Percentiles rank a stretch among this genome's conserved stretches.
Conservation (phyloP, 2,329 filamentous ascomycete species). For the Pseudogymnoascus sp. region DNA sequence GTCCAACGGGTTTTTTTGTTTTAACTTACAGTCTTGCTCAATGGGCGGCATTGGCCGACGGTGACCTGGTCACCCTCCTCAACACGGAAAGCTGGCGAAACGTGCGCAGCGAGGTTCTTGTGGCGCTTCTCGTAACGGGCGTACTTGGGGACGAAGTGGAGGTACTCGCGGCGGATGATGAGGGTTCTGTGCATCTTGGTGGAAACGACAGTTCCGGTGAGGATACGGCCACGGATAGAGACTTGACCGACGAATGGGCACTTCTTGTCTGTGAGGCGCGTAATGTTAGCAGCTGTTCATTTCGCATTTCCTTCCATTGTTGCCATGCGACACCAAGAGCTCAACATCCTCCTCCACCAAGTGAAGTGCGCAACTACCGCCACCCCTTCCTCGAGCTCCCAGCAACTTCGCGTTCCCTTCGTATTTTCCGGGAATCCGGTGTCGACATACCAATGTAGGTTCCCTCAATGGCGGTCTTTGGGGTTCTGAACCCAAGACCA, state of each 20-base stretch:
- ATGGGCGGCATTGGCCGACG: slow-evolving; percentile 97
- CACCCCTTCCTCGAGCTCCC: background rate
- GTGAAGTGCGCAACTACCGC: background rate
- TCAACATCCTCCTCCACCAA: background rate
- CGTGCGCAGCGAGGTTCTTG: slow-evolving; percentile 99
- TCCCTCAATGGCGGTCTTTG: slow-evolving; percentile 97
- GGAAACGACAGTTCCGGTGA: slow-evolving; percentile 96
- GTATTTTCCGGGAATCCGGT: slow-evolving; percentile 1
- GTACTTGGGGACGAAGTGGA: slow-evolving; percentile 99
- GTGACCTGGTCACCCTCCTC: slow-evolving; percentile 99
- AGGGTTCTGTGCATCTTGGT: slow-evolving; percentile 99
- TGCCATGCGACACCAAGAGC: background rate
- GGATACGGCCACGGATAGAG: slow-evolving; percentile 99
- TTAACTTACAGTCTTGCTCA: slow-evolving; percentile 94
- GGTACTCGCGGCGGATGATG: slow-evolving; percentile 99
- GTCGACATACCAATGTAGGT: slow-evolving; percentile 88
- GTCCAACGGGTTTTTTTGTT: slow-evolving; percentile 9
- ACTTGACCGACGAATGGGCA: slow-evolving; percentile 99
- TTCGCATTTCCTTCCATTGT: background rate
- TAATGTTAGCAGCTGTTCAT: slow-evolving; percentile 17
- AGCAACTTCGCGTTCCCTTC: background rate
- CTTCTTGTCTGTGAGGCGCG: slow-evolving; percentile 78
- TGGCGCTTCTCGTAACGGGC: slow-evolving; percentile 99
- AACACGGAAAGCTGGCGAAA: slow-evolving; percentile 99
- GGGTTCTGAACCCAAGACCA: slow-evolving; percentile 97